phyloP scores from a whole-genome alignment of 2,329 filamentous ascomycete genomes.

The Alternaria postmessia region DNA sequence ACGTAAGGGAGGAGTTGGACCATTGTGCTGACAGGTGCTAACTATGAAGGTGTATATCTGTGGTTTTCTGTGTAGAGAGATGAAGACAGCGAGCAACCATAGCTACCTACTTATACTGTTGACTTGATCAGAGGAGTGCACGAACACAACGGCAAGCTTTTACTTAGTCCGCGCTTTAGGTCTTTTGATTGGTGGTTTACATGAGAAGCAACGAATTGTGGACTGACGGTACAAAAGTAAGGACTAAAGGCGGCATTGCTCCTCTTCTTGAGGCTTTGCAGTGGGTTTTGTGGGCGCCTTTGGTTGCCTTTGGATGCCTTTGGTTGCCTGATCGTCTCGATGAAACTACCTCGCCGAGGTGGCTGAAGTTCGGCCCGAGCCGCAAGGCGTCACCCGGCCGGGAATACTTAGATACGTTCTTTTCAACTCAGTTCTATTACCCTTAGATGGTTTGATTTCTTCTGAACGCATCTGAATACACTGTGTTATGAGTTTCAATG shows the following conservation, averaged over 20 bases:
- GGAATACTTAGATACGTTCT: background rate
- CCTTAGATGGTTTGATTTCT: no score
- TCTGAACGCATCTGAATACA: no score
- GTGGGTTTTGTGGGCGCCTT: background rate
- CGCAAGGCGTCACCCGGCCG: background rate
- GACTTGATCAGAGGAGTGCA: background rate
- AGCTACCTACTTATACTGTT: background rate
- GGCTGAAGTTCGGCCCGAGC: background rate
- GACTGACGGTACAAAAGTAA: background rate
- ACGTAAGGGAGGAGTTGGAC: conserved; percentile 20
- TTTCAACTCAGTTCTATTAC: no score
- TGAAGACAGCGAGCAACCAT: background rate
- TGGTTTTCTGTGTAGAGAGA: background rate
- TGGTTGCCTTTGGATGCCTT: background rate
- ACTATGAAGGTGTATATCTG: conserved; percentile 1
- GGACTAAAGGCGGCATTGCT: background rate
- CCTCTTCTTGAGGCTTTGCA: background rate
- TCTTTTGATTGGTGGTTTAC: background rate
- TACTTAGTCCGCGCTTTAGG: background rate
- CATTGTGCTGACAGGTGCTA: conserved; percentile 15
- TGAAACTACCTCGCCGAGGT: background rate
- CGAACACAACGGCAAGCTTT: background rate
- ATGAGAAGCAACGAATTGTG: background rate
- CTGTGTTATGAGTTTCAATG: no score
- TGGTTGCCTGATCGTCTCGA: background rate